Evolutionary conservation across 2,329 filamentous ascomycete genomes (phyloP), one percentile per base, ranked within the genome.

Genomic region (Claviceps citrina): DNA sequence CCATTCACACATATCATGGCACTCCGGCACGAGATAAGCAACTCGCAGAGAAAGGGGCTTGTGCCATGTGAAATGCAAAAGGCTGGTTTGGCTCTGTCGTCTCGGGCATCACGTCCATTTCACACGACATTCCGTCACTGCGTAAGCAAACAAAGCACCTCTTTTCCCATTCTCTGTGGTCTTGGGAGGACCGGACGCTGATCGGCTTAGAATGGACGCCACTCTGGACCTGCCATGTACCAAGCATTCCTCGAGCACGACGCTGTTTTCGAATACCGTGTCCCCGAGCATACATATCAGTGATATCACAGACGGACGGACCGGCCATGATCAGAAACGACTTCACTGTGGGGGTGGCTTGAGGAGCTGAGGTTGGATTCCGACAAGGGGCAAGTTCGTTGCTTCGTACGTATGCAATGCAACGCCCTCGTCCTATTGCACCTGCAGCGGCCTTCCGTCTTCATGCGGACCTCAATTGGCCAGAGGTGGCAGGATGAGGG

Each of bases 381-480:
- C 42, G 37, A 44, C 37, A 36, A 26, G 34, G 37, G 40, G 20
- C 31, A 43, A 39, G 39, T 36, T 41, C 42, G 32, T 35, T 25
- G 20, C 36, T 19, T 32, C 25, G 22, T 32, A 28, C 22, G 20
- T 20, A 40, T 41, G 42, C 39, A 36, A 26, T 44, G 35, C 18
- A 36, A 44, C 38, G 13, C 35, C 33, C n/a, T 30, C 37, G 19
- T 36, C 41, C 36, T 39, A 39, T 36, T 39, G 34, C 41, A 39
- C 33, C 41, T 40, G 30, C 38, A 35, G 38, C 34, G 20, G 30
- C 35, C 38, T 20, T 24, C 24, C 27, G 24, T 25, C 18, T n/a
- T 19, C 25, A 35, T 38, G 34, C 38, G 32, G 7, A 10, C 26
- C 34, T 31, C 24, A 7, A 40, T 43, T 40, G 38, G 41, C 9